Percentiles rank a stretch among this genome's conserved stretches.
Evolutionary conservation across 345 rosid genomes (phyloP).

Genomic region (Bretschneidera sinensis): DNA sequence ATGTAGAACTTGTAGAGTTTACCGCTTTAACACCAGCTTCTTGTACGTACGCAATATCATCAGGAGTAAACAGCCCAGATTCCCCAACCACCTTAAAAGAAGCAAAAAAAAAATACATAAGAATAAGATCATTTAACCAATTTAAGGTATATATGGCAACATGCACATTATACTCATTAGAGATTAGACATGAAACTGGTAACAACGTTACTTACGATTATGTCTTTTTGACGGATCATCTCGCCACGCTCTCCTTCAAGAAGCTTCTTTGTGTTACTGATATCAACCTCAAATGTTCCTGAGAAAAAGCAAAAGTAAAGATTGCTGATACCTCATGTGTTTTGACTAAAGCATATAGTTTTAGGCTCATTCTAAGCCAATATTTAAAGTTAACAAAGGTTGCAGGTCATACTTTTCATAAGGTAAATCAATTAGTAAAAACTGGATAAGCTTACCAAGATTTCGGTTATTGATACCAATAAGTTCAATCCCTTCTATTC

Average conservation of each 20-base stretch:
- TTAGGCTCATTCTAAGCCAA: background rate
- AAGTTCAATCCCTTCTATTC: constrained; percentile 80
- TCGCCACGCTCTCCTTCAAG: constrained; percentile 81
- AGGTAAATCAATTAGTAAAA: constrained; percentile 12
- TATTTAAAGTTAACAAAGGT: background rate
- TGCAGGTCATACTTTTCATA: background rate
- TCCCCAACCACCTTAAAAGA: constrained; percentile 81
- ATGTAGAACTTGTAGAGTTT: constrained; percentile 24
- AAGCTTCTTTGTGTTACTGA: constrained; percentile 79
- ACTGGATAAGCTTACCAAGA: constrained; percentile 51
- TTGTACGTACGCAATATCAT: constrained; percentile 78
- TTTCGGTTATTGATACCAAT: constrained; percentile 90
- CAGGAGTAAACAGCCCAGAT: constrained; percentile 78
- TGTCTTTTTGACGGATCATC: constrained; percentile 59
- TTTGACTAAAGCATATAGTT: too few relatives aligned
- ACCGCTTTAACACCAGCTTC: constrained; percentile 95
- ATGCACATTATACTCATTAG: constrained; percentile 1
- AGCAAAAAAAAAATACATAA: constrained; percentile 10
- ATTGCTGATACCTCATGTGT: background rate
- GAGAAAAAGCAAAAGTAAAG: constrained; percentile 15
- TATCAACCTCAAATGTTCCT: constrained; percentile 88
- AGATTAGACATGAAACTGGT: constrained; percentile 1
- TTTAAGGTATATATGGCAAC: background rate
- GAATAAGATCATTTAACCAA: too few relatives aligned
- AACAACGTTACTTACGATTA: constrained; percentile 53